Percentiles rank a stretch among this genome's conserved stretches.
Evolutionary conservation across 495 filamentous ascomycete genomes (phyloP).

Genomic region (Lasiosphaeria miniovina): DNA sequence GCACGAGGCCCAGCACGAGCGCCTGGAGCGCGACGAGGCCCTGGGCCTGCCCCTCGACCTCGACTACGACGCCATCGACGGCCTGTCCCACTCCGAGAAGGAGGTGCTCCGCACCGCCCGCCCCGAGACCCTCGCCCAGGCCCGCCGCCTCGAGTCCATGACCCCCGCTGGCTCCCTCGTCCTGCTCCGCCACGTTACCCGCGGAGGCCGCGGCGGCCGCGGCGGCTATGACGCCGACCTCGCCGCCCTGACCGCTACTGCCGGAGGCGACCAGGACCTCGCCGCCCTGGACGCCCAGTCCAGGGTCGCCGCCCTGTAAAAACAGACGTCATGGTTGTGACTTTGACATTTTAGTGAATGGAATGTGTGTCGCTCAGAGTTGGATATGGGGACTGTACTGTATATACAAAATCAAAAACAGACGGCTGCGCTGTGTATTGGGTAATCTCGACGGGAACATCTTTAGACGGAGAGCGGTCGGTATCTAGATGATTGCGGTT

Average conservation of each 20-base stretch:
- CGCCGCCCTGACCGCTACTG: constrained; percentile 7
- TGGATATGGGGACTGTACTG: too few relatives aligned
- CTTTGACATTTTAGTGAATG: too few relatives aligned
- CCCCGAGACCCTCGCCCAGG: constrained; percentile 86
- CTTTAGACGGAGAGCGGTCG: too few relatives aligned
- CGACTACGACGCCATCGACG: constrained; percentile 68
- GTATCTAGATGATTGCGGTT: too few relatives aligned
- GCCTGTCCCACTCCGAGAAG: constrained; percentile 76
- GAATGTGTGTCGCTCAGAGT: too few relatives aligned
- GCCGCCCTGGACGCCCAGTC: constrained; percentile 40
- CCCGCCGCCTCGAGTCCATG: constrained; percentile 77
- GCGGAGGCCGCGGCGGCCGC: not conserved
- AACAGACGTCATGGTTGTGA: too few relatives aligned
- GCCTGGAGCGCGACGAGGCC: constrained; percentile 73
- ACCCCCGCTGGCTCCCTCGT: constrained; percentile 59
- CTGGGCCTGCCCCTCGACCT: constrained; percentile 70
- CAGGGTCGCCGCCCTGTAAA: constrained; percentile 33
- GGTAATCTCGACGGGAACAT: too few relatives aligned
- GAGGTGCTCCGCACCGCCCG: constrained; percentile 62
- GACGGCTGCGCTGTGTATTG: too few relatives aligned
- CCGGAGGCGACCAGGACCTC: constrained; percentile 28
- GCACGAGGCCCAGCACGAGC: constrained; percentile 61
- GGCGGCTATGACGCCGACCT: not conserved
- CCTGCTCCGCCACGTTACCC: constrained; percentile 50
- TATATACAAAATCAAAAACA: too few relatives aligned